Conservation (phyloP, 2,329 filamentous ascomycete genomes). For the Pseudogymnoascus sp. region DNA sequence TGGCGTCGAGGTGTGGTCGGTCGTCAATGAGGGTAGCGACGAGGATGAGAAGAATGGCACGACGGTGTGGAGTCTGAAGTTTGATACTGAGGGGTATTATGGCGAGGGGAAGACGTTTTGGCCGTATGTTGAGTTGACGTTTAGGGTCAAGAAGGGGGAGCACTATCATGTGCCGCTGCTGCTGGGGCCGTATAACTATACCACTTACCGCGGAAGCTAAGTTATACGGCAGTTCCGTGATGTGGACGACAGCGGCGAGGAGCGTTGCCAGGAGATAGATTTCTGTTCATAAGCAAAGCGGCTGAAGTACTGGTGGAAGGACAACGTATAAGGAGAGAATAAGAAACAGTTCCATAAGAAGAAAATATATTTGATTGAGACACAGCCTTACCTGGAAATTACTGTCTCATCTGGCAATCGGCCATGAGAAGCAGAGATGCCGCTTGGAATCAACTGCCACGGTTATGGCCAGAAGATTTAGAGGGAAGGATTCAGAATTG, state of each 20-base stretch:
- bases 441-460: background rate
- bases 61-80: constrained; percentile 56
- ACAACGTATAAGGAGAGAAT: background rate
- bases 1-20: background rate
- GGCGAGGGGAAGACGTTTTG: constrained; percentile 51
- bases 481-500: background rate
- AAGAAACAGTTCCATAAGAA: background rate
- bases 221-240: background rate
- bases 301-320: background rate
- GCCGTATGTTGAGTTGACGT: constrained; percentile 46
- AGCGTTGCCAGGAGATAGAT: background rate
- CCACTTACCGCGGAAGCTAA: constrained; percentile 59
- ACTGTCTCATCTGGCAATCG: background rate
- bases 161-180: constrained; percentile 74
- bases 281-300: background rate
- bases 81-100: constrained; percentile 66
- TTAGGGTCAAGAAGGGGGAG: constrained; percentile 44
- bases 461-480: background rate
- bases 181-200: constrained; percentile 71
- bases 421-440: background rate
- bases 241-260: background rate
- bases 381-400: background rate
- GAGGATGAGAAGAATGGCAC: constrained; percentile 22
- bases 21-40: background rate
- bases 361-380: constrained; percentile 3